Evolutionary conservation across 2,329 filamentous ascomycete genomes (phyloP).

Genomic region (Aurifilum marmelostoma): DNA sequence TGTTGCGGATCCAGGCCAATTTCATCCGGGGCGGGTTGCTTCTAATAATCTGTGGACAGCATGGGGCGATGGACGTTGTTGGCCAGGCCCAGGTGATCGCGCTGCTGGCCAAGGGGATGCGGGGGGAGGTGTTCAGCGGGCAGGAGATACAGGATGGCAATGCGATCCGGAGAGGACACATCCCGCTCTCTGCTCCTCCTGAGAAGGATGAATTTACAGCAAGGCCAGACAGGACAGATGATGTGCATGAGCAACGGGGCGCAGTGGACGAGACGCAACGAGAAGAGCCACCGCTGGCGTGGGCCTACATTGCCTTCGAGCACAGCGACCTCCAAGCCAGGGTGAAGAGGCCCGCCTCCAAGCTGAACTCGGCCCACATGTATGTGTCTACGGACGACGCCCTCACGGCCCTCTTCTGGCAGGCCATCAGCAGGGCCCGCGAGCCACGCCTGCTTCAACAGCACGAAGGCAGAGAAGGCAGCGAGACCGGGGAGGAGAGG

Average conservation of each 20-base stretch:
- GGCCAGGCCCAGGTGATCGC: slow-evolving; percentile 51
- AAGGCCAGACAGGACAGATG: slow-evolving; percentile 35
- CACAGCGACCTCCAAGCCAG: slow-evolving; percentile 38
- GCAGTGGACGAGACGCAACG: slow-evolving; percentile 27
- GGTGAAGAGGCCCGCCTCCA: slow-evolving; percentile 46
- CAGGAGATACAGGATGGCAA: slow-evolving; percentile 51
- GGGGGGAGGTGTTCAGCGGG: slow-evolving; percentile 46
- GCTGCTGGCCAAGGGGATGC: slow-evolving; percentile 54
- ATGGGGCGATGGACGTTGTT: slow-evolving; percentile 54
- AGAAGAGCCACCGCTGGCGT: slow-evolving; percentile 31
- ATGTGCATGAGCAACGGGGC: background rate
- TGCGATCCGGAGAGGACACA: slow-evolving; percentile 36
- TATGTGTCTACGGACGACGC: slow-evolving; percentile 59
- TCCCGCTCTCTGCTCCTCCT: background rate
- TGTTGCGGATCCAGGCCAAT: slow-evolving; percentile 52
- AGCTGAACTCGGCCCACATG: slow-evolving; percentile 29
- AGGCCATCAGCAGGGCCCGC: slow-evolving; percentile 47
- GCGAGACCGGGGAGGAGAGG: background rate
- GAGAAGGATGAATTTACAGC: slow-evolving; percentile 39
- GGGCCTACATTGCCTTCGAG: slow-evolving; percentile 51
- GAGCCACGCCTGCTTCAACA: slow-evolving; percentile 37
- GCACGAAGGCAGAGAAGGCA: background rate
- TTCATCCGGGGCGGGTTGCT: slow-evolving; percentile 54
- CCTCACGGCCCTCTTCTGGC: slow-evolving; percentile 55
- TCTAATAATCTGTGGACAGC: slow-evolving; percentile 52